Evolutionary conservation across 495 filamentous ascomycete species (phyloP), one percentile per base, ranked within the genome.

Genomic region (Xylaria cubensis): DNA sequence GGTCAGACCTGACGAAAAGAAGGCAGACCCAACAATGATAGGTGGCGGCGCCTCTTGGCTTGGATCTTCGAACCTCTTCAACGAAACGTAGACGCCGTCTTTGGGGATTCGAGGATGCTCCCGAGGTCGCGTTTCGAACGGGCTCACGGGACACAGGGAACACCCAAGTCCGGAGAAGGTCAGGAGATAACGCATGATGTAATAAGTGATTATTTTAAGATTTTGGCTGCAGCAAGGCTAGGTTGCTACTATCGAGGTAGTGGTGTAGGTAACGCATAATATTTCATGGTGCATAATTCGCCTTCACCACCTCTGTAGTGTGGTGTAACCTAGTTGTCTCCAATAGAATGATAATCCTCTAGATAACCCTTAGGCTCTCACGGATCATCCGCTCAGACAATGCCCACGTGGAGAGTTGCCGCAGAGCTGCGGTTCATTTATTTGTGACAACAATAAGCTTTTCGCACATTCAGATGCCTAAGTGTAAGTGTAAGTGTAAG

Each of bases 191-290:
- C 62, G 56, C 67, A 62, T 62, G 67, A 70, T 62, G 67, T 62
- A 70, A 70, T 70, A 26, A 0, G 65, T 10, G 56, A 39, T 44
- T 62, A 62, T 70, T 62, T 70, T 50, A 70, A 62, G 56, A 64
- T 12, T 2, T 55, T 29, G 56, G 58, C 68, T 55, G 68, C 68
- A 70, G 56, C 32, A 42, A 62, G 41, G 51, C 56, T 56, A n/a
- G n/a, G n/a, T n/a, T 68, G 65, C 36, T 15, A 41, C 10, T 26
- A 7, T 56, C 50, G 9, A 26, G 50, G 50, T 26, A 53, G 50
- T 53, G 50, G 50, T 53, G 50, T 53, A 29, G 53, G 12, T 56
- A 56, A 56, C 21, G 26, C 53, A 32, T 15, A 15, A 56, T 56
- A 56, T 17, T 56, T 29, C 13, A 32, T 56, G 26, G 29, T 17